Conservation (phyloP, 305 asterid species). For the Andrographis paniculata region DNA sequence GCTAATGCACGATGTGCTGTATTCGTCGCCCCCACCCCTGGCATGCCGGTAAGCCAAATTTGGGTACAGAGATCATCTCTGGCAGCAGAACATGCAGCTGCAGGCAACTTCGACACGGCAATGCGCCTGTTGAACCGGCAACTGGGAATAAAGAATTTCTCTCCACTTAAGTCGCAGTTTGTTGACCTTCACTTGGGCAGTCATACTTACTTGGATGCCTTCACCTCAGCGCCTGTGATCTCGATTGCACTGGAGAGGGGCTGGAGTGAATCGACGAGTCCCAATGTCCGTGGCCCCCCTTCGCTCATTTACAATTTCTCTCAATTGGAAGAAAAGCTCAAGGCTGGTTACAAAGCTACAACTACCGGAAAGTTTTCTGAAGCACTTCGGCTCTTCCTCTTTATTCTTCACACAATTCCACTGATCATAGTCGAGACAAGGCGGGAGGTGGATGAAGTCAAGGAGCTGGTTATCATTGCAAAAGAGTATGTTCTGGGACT, state of each 20-base stretch:
- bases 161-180: constrained; percentile 40
- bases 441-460: constrained; percentile 72
- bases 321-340: constrained; percentile 59
- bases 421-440: constrained; percentile 62
- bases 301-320: constrained; percentile 49
- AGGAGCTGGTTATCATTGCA: constrained; percentile 49
- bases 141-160: constrained; percentile 36
- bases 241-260: constrained; percentile 42
- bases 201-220: constrained; percentile 39
- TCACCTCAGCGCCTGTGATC: constrained; percentile 37
- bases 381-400: constrained; percentile 37
- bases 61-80: constrained; percentile 55
- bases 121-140: constrained; percentile 51
- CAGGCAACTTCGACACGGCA: constrained; percentile 54
- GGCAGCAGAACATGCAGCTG: constrained; percentile 56
- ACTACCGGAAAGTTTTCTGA: constrained; percentile 55
- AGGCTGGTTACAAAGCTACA: constrained; percentile 53
- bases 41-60: constrained; percentile 57
- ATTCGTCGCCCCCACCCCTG: constrained; percentile 38
- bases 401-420: constrained; percentile 59
- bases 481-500: constrained; percentile 64
- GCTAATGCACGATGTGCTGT: constrained; percentile 32
- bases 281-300: constrained; percentile 66
- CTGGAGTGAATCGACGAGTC: constrained; percentile 50
- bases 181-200: constrained; percentile 47